Percentiles rank a stretch among this genome's conserved stretches.
Evolutionary conservation across 768 basidiomycete genomes (phyloP).

Genomic region (Mycena haematopus): DNA sequence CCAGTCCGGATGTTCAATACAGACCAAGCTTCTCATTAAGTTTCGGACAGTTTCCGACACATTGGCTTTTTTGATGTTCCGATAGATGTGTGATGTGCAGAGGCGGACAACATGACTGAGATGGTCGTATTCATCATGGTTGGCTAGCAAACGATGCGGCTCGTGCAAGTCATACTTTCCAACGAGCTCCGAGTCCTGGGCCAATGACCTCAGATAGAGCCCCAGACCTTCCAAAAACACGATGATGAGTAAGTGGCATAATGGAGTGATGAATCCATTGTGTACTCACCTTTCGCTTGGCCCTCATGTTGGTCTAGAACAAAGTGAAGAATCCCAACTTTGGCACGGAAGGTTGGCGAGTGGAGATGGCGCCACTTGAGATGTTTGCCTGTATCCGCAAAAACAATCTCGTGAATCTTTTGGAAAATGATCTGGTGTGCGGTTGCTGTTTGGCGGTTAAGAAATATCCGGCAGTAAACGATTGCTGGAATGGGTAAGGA

Average conservation of each 20-base stretch:
- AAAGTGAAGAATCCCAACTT: background rate
- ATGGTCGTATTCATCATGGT: too few relatives aligned
- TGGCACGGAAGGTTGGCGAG: too few relatives aligned
- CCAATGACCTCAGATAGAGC: background rate
- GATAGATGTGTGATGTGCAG: background rate
- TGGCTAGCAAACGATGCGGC: background rate
- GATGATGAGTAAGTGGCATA: background rate
- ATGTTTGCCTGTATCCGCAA: too few relatives aligned
- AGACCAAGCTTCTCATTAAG: background rate
- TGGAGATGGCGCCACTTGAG: too few relatives aligned
- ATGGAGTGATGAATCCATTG: background rate
- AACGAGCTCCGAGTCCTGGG: background rate
- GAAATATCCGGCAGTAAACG: too few relatives aligned
- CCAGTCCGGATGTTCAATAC: background rate
- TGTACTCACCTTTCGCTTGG: background rate
- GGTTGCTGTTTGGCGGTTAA: too few relatives aligned
- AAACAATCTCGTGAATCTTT: too few relatives aligned
- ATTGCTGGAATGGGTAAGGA: too few relatives aligned
- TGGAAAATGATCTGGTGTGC: too few relatives aligned
- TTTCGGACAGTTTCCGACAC: background rate
- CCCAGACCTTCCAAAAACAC: background rate
- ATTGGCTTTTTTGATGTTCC: background rate
- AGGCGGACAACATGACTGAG: background rate
- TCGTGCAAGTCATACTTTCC: background rate
- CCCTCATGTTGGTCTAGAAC: background rate